Evolutionary conservation across 2,329 filamentous ascomycete species (phyloP).

Genomic region (Alternaria triticina): DNA sequence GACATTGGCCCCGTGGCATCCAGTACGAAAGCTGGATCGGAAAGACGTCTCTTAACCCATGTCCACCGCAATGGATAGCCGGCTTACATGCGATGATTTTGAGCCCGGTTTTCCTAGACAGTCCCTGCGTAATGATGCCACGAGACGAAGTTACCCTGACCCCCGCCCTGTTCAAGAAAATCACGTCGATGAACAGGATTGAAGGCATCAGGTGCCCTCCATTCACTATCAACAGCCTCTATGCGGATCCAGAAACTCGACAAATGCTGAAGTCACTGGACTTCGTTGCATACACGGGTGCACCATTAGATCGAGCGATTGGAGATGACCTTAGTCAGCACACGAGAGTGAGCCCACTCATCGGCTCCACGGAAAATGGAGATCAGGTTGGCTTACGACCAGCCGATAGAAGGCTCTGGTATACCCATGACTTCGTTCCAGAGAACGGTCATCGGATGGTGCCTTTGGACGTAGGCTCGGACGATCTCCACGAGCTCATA

Average conservation of each 20-base stretch:
- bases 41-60: constrained; percentile 13
- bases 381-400: constrained; percentile 13
- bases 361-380: constrained; percentile 27
- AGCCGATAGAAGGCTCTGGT: constrained; percentile 18
- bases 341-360: constrained; percentile 16
- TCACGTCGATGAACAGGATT: background rate
- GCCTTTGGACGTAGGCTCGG: constrained; percentile 18
- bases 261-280: constrained; percentile 20
- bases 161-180: constrained; percentile 14
- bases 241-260: constrained; percentile 12
- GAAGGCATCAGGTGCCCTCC: background rate
- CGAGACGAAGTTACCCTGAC: constrained; percentile 2
- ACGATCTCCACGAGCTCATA: constrained; percentile 38
- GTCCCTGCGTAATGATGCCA: constrained; percentile 13
- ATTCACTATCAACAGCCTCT: background rate
- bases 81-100: constrained; percentile 16
- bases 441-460: constrained; percentile 21
- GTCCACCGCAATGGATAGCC: constrained; percentile 26
- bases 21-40: constrained; percentile 19
- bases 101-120: constrained; percentile 12
- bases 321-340: constrained; percentile 21
- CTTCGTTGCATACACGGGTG: constrained; percentile 18
- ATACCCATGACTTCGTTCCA: constrained; percentile 23
- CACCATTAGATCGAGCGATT: constrained; percentile 16
- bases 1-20: constrained; percentile 22